These are phyloP conservation scores for Alternaria conjuncta DNA, from an alignment of 2,329 filamentous ascomycete species.

Conservation along the genomic window DNA sequence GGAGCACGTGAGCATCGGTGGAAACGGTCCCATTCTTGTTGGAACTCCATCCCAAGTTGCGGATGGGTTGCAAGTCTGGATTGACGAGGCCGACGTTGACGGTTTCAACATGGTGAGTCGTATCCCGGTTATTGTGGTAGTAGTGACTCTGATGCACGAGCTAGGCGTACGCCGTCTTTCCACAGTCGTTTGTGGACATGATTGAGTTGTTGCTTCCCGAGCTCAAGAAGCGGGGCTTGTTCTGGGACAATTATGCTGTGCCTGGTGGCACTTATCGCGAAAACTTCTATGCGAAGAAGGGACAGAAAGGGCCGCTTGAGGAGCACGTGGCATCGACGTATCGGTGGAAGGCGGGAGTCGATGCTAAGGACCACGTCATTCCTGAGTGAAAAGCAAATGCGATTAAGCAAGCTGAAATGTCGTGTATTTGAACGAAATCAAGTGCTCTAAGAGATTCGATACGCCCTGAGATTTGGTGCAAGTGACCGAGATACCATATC, in stretches of 20 bases:
- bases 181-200: slow-evolving; percentile 71
- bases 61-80: slow-evolving; percentile 71
- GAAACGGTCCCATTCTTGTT: slow-evolving; percentile 68
- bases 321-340: slow-evolving; percentile 62
- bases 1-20: slow-evolving; percentile 71
- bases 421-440: neutral
- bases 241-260: slow-evolving; percentile 62
- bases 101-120: slow-evolving; percentile 73
- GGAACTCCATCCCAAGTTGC: slow-evolving; percentile 70
- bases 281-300: slow-evolving; percentile 62
- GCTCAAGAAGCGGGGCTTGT: slow-evolving; percentile 64
- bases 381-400: slow-evolving; percentile 54
- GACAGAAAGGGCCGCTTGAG: slow-evolving; percentile 57
- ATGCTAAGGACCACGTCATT: slow-evolving; percentile 39
- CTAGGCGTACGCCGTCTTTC: slow-evolving; percentile 69
- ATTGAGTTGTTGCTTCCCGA: slow-evolving; percentile 70
- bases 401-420: neutral
- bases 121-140: neutral
- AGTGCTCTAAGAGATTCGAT: neutral
- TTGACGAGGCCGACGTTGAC: slow-evolving; percentile 72
- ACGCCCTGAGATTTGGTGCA: neutral
- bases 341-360: slow-evolving; percentile 46
- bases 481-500: neutral
- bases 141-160: neutral
- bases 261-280: slow-evolving; percentile 66